Evolutionary conservation across 169 alveolate genomes (phyloP), one percentile per base, ranked within the genome.

Genomic region (Plasmodium fragile): DNA sequence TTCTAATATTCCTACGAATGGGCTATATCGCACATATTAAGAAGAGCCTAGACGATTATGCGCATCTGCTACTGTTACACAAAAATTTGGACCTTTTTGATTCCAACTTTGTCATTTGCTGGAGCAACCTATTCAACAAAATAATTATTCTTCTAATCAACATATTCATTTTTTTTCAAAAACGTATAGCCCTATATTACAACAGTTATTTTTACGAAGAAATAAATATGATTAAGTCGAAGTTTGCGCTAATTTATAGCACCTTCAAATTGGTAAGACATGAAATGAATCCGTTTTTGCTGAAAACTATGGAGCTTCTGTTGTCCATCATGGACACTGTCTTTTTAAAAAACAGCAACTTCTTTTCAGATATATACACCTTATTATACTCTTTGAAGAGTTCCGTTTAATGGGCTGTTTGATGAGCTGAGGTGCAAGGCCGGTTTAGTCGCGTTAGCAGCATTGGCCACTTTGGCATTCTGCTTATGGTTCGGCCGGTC

Each of bases 121-220:
- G 82, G 41, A 91, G 52, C 55, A 91, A 91, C 73, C 82, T 81
- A 30, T 55, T 91, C 36, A 91, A 91, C 65, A 91, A 81, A 91
- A 81, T 91, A 80, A 69, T 79, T 70, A 79, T 91, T 70, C 83
- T 91, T 43, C 41, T 91, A 91, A 91, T 81, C 8, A 91, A 91
- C 55, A 28, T 91, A 36, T 91, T 80, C 77, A 70, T 91, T 45
- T 80, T 81, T 52, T 91, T 91, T 81, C 82, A 91, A 22, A 81
- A 91, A 69, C 43, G 53, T 22, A 71, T 25, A 70, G 3, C 25
- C 52, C 30, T 80, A 30, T 91, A 91, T 71, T 69, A 81, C 80
- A 91, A 91, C 69, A 91, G 92, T 91, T 91, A 80, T 80, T 91
- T 91, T 70, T 91, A 81, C 82, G 91, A 91, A n/a, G 92, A 91